phyloP scores from a whole-genome alignment of 352 stramenopile species.

The Chrysophaeum taylorii region DNA sequence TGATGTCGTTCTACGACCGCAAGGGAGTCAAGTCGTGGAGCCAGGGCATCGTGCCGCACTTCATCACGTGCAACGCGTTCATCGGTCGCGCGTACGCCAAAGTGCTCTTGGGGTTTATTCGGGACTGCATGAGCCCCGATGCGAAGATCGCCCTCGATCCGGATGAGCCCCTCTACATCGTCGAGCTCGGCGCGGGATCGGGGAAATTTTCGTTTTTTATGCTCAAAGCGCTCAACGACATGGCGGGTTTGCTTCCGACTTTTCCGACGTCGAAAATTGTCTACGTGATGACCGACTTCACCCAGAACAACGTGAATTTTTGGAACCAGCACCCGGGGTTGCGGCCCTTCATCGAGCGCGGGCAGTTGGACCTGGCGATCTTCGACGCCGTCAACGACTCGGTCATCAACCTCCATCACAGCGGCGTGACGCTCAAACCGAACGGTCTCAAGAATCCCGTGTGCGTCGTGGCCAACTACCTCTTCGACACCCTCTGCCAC shows the following conservation, averaged over 20 bases:
- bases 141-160: slow-evolving; percentile 47
- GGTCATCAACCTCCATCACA: slow-evolving; percentile 54
- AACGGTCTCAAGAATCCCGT: slow-evolving; percentile 63
- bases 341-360: slow-evolving; percentile 62
- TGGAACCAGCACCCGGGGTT: slow-evolving; percentile 64
- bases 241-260: slow-evolving; percentile 59
- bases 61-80: slow-evolving; percentile 88
- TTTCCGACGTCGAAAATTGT: slow-evolving; percentile 73
- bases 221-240: slow-evolving; percentile 47
- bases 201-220: slow-evolving; percentile 91
- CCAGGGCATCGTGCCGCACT: slow-evolving; percentile 84
- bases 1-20: slow-evolving; percentile 77
- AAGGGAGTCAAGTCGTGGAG: slow-evolving; percentile 66
- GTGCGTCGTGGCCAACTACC: slow-evolving; percentile 79
- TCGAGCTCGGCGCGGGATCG: slow-evolving; percentile 77
- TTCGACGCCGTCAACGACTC: slow-evolving; percentile 79
- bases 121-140: slow-evolving; percentile 29
- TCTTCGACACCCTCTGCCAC: slow-evolving; percentile 83
- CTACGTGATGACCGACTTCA: slow-evolving; percentile 90
- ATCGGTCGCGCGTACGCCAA: slow-evolving; percentile 55
- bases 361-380: slow-evolving; percentile 78
- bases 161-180: slow-evolving; percentile 75
- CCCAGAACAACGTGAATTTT: slow-evolving; percentile 79
- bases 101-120: slow-evolving; percentile 41
- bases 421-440: slow-evolving; percentile 40